Conservation (phyloP, 106 monocot species). For the Phalaenopsis aphrodite region DNA sequence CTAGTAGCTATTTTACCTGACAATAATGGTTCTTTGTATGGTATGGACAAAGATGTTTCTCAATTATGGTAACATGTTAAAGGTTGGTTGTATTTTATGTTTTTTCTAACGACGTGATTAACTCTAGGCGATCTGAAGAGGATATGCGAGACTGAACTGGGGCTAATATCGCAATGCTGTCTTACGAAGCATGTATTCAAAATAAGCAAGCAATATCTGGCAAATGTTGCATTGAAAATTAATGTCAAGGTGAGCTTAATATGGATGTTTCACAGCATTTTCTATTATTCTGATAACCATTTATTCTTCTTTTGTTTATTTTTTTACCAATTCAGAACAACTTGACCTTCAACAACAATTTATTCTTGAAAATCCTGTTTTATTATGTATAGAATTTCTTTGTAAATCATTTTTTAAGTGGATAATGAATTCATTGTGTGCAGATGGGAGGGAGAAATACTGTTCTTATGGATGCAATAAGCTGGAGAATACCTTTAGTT, state of each 20-base stretch:
- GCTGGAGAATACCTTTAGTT: constrained; percentile 70
- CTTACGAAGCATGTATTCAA: constrained; percentile 86
- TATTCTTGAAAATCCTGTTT: not conserved
- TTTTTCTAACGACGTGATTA: constrained; percentile 8
- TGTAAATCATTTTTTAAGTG: not conserved
- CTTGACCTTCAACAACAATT: not conserved
- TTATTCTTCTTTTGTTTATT: not conserved
- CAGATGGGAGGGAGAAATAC: constrained; percentile 97
- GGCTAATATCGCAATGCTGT: constrained; percentile 93
- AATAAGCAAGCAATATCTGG: constrained; percentile 87
- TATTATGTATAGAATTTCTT: not conserved
- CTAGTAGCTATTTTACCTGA: constrained; percentile 87
- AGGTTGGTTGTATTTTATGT: not conserved
- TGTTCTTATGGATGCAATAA: constrained; percentile 79
- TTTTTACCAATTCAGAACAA: not conserved
- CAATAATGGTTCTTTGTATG: constrained; percentile 92
- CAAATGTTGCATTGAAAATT: constrained; percentile 96
- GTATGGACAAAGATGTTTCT: constrained; percentile 23
- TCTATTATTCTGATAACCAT: not conserved
- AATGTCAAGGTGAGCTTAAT: constrained; percentile 71
- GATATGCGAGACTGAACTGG: constrained; percentile 96
- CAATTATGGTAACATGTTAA: not conserved
- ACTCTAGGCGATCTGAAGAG: constrained; percentile 77
- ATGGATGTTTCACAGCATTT: not conserved
- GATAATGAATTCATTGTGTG: not conserved